Percentiles rank a stretch among this genome's conserved stretches.
phyloP scores from a whole-genome alignment of 2,329 filamentous ascomycete species.

The Aspergillus awamori region DNA sequence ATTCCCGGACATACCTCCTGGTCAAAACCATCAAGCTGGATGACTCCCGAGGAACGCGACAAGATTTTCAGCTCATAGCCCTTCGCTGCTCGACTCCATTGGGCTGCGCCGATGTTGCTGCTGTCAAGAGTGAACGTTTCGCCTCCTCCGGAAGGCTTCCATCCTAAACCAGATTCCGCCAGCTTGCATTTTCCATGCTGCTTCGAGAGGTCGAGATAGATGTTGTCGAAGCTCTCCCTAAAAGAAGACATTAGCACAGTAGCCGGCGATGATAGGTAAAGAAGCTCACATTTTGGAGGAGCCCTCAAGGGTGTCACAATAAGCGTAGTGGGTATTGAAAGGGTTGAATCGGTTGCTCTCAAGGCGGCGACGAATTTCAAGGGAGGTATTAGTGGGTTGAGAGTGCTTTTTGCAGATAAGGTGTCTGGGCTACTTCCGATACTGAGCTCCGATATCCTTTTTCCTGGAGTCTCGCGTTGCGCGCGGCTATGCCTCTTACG shows the following conservation, averaged over 20 bases:
- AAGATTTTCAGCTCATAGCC: constrained; percentile 94
- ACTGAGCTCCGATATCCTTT: constrained; percentile 24
- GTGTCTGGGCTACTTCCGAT: constrained; percentile 6
- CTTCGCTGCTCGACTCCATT: constrained; percentile 92
- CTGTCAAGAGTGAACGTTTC: constrained; percentile 93
- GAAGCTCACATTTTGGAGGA: constrained; percentile 40
- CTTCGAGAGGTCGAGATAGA: constrained; percentile 93
- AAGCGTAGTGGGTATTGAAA: not conserved
- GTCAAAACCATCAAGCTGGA: constrained; percentile 93
- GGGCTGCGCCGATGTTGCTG: constrained; percentile 79
- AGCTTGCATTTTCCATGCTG: constrained; percentile 91
- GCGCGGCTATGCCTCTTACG: constrained; percentile 22
- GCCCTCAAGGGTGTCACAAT: constrained; percentile 16
- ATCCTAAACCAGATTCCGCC: constrained; percentile 90
- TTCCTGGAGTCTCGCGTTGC: constrained; percentile 29
- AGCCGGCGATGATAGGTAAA: not conserved
- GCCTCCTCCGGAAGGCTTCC: constrained; percentile 85
- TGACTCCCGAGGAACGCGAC: constrained; percentile 78
- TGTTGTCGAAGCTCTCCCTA: constrained; percentile 94
- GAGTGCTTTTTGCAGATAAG: not conserved
- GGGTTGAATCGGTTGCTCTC: not conserved
- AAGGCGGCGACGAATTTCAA: not conserved
- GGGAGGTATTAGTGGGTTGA: not conserved
- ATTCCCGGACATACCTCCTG: constrained; percentile 63
- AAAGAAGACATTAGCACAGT: constrained; percentile 14